phyloP scores from a whole-genome alignment of 2,329 filamentous ascomycete genomes.

The Colletotrichum costaricense region DNA sequence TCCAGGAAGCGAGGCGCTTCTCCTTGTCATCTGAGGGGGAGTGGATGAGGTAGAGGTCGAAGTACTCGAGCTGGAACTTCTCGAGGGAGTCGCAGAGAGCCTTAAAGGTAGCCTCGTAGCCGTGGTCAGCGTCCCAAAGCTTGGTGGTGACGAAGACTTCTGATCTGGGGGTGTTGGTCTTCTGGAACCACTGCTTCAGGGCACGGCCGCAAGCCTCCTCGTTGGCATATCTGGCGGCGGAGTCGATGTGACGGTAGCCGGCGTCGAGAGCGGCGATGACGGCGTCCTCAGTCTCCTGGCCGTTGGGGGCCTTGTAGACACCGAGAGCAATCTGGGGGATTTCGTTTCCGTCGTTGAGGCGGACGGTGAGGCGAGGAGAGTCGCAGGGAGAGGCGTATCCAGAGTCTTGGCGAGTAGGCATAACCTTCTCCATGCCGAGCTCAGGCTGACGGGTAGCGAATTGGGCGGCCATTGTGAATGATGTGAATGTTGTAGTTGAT shows the following conservation, averaged over 20 bases:
- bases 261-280: constrained; percentile 51
- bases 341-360: constrained; percentile 49
- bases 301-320: constrained; percentile 68
- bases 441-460: constrained; percentile 34
- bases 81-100: constrained; percentile 57
- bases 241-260: constrained; percentile 67
- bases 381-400: constrained; percentile 35
- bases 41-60: constrained; percentile 65
- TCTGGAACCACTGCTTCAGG: constrained; percentile 39
- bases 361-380: constrained; percentile 40
- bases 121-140: constrained; percentile 50
- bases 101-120: constrained; percentile 41
- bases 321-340: constrained; percentile 57
- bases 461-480: constrained; percentile 31
- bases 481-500: not conserved
- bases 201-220: constrained; percentile 66
- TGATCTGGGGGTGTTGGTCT: constrained; percentile 45
- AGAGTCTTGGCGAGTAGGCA: constrained; percentile 34
- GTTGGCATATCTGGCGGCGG: constrained; percentile 48
- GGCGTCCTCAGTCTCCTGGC: constrained; percentile 49
- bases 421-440: constrained; percentile 33
- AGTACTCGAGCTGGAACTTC: constrained; percentile 58
- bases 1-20: constrained; percentile 68
- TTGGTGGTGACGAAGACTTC: constrained; percentile 52
- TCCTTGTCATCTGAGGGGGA: constrained; percentile 74